Conservation (phyloP, 768 basidiomycete species). For the Mycena galopus region DNA sequence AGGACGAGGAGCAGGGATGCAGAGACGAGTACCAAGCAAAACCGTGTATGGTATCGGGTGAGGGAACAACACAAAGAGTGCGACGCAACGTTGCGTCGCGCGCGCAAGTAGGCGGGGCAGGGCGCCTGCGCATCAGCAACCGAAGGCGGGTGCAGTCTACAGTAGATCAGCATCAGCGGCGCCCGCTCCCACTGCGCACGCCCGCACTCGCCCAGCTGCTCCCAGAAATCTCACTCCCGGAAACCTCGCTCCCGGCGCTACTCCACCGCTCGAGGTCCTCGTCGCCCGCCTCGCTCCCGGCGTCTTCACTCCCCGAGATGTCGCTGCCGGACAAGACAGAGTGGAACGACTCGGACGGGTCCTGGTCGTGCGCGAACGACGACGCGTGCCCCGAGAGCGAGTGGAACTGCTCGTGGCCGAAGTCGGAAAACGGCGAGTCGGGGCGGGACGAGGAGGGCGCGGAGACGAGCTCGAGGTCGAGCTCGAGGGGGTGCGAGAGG, state of each 20-base stretch:
- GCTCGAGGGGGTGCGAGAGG: slow-evolving; percentile 57
- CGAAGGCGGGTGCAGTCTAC: too few relatives aligned
- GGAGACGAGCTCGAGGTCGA: slow-evolving; percentile 59
- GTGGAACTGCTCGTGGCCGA: slow-evolving; percentile 29
- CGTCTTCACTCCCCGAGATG: too few relatives aligned
- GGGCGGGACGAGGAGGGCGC: slow-evolving; percentile 57
- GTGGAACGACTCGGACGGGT: not conserved
- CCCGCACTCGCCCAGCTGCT: not conserved
- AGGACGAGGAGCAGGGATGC: too few relatives aligned
- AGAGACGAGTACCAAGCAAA: too few relatives aligned
- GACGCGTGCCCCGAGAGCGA: not conserved
- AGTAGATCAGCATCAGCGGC: too few relatives aligned
- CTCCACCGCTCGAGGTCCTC: not conserved
- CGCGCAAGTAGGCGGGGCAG: too few relatives aligned
- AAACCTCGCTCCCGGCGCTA: not conserved
- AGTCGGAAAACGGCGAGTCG: slow-evolving; percentile 54
- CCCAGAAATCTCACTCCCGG: not conserved
- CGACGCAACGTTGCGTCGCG: too few relatives aligned
- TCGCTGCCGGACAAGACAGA: too few relatives aligned
- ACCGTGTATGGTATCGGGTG: too few relatives aligned
- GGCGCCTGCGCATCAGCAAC: too few relatives aligned
- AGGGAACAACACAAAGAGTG: too few relatives aligned
- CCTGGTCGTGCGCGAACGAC: not conserved
- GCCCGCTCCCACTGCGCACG: too few relatives aligned
- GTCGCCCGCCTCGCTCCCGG: not conserved